Evolutionary conservation across 2,329 filamentous ascomycete species (phyloP).

Genomic region (Clarireedia sp.): DNA sequence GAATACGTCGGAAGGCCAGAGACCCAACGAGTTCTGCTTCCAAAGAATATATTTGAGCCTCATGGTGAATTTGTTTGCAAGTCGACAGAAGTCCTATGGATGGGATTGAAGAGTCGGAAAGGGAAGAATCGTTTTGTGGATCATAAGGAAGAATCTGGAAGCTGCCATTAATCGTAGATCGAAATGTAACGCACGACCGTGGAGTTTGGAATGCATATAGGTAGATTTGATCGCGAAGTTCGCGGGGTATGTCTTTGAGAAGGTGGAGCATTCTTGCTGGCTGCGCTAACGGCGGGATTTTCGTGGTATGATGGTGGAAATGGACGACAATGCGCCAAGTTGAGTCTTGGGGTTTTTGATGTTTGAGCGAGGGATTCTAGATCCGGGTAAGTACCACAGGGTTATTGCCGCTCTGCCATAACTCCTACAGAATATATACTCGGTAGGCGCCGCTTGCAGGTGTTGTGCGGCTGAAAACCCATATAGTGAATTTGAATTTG

Average conservation of each 20-base stretch:
- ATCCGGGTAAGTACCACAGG: neutral
- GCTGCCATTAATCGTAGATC: neutral
- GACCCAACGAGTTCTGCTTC: constrained; percentile 1
- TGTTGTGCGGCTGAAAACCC: too few relatives aligned
- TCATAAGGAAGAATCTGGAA: constrained; percentile 2
- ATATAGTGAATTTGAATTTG: too few relatives aligned
- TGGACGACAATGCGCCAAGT: too few relatives aligned
- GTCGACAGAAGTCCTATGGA: neutral
- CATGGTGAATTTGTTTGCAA: neutral
- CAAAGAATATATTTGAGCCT: neutral
- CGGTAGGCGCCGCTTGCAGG: too few relatives aligned
- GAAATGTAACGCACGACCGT: neutral
- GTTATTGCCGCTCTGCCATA: neutral
- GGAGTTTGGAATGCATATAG: constrained; percentile 1
- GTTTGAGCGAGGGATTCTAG: neutral
- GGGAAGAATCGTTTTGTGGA: constrained; percentile 3
- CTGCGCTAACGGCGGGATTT: neutral
- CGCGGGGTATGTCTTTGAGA: neutral
- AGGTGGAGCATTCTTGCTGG: neutral
- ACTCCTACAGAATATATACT: too few relatives aligned
- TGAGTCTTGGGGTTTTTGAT: too few relatives aligned
- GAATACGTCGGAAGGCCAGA: constrained; percentile 7
- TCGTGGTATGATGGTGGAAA: neutral
- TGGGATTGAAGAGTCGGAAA: neutral
- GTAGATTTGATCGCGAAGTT: constrained; percentile 9